A percentile compares a stretch with the other conserved stretches of the same genome.
Evolutionary conservation across 2,329 filamentous ascomycete species (phyloP).

Genomic region (Emmonsiellopsis sp.): DNA sequence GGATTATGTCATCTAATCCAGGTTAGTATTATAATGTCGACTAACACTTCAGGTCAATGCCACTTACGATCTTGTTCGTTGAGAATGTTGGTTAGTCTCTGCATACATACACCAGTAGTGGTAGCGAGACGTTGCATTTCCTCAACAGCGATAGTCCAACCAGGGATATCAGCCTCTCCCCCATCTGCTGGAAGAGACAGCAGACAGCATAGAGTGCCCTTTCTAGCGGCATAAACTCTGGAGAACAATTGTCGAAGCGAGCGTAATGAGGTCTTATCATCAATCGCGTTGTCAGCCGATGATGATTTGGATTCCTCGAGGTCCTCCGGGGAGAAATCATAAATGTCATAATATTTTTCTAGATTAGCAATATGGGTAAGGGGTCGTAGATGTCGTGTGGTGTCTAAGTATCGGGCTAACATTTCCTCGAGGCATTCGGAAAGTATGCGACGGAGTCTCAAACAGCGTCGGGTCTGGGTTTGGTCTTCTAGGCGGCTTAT

Average conservation of each 20-base stretch:
- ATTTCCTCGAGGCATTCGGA: slow-evolving; percentile 60
- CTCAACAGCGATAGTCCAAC: slow-evolving; percentile 71
- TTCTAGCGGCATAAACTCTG: slow-evolving; percentile 69
- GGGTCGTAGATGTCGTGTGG: slow-evolving; percentile 58
- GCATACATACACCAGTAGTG: slow-evolving; percentile 53
- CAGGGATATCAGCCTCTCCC: slow-evolving; percentile 63
- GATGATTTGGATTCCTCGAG: slow-evolving; percentile 60
- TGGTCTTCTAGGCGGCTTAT: slow-evolving; percentile 83
- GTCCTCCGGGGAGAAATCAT: slow-evolving; percentile 67
- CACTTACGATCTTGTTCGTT: slow-evolving; percentile 69
- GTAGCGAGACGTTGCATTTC: slow-evolving; percentile 59
- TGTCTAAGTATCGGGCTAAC: slow-evolving; percentile 63
- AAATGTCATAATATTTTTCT: slow-evolving; percentile 87
- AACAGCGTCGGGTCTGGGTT: slow-evolving; percentile 67
- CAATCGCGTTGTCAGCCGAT: slow-evolving; percentile 57
- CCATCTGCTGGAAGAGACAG: slow-evolving; percentile 78
- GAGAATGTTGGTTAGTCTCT: slow-evolving; percentile 59
- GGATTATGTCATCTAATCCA: slow-evolving; percentile 30
- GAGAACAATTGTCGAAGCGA: slow-evolving; percentile 73
- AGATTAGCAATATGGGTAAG: slow-evolving; percentile 73
- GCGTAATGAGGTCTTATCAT: slow-evolving; percentile 69
- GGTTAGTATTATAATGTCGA: slow-evolving; percentile 15
- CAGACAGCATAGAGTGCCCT: slow-evolving; percentile 80
- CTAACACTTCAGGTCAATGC: slow-evolving; percentile 4
- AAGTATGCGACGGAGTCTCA: slow-evolving; percentile 68